Base-by-base conservation (phyloP, 129 eudicot species). In the Cynara cardunculus region DNA sequence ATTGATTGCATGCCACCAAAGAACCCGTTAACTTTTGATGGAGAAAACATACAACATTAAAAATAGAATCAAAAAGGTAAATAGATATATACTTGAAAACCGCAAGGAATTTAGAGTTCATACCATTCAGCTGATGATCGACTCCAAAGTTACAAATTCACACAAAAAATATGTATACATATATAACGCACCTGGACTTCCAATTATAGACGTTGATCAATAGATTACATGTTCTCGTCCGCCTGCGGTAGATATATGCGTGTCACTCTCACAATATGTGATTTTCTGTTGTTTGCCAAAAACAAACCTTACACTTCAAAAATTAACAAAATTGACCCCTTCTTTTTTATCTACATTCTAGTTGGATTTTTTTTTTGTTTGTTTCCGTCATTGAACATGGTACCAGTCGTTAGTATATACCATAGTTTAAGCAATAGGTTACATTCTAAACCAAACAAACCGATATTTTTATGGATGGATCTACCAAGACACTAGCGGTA, bases 61-160 rank as follows among this genome's bases (percentile, higher is more conserved):
- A 28, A 73, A 73, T 25, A 24, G 24, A 25, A 34, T 39, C 30
- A 3, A 73, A 13, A 16, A 3, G 16, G 46, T 37, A 18, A 25
- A 31, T 4, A 11, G 2, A 22, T 73, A 7, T 16, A 67, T n/a
- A 28, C 75, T 28, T 56, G 13, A 56, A 70, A 39, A 71, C 22
- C 28, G 9, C 64, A 37, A 73, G n/a, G 27, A 74, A 74, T 5
- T 74, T 0, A 81, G 24, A 74, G 21, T 13, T 31, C 80, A 74
- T 73, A 81, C 80, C 70, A 0, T 14, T 66, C 32, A 74, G 69
- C 65, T 61, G 79, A 86, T 56, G n/a, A 56, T 18, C 65, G 7
- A 56, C 24, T 56, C 24, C 22, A 56, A 41, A n/a, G 65, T 5
- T 56, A 56, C 24, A 56, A 18, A 18, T 56, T 56, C 65, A 56